Conservation (phyloP, 192 early-diverging fungal species). For the Dissophora globulifera region DNA sequence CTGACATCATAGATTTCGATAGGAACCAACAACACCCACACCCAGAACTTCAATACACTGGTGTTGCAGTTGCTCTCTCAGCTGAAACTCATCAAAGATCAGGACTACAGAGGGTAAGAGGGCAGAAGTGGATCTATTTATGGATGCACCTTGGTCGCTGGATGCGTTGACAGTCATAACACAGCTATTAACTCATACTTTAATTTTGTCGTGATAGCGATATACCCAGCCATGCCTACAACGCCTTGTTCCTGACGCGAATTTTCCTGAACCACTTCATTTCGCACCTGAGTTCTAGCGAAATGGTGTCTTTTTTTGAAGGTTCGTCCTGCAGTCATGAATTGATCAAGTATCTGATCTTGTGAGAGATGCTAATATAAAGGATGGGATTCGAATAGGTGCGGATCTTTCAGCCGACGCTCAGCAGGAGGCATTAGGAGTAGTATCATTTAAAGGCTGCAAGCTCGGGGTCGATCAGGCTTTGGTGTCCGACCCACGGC, state of each 20-base stretch:
- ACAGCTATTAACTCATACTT: neutral
- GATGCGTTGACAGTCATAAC: too few relatives aligned
- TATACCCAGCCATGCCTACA: conserved; percentile 70
- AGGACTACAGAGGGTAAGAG: conserved; percentile 57
- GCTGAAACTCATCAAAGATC: conserved; percentile 61
- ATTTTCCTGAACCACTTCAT: conserved; percentile 76
- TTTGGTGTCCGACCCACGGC: conserved; percentile 54
- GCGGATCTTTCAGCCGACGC: conserved; percentile 28
- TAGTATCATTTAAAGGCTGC: conserved; percentile 54
- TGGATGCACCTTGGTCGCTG: too few relatives aligned
- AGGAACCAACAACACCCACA: conserved; percentile 72
- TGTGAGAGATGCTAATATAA: too few relatives aligned
- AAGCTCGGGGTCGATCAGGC: conserved; percentile 56
- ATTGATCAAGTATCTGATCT: too few relatives aligned
- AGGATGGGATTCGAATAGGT: conserved; percentile 20
- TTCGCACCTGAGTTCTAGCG: conserved; percentile 60
- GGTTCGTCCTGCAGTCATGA: conserved; percentile 52
- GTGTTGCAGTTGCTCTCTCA: conserved; percentile 69
- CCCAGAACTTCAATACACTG: conserved; percentile 74
- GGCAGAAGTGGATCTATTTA: neutral
- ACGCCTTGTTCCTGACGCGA: conserved; percentile 72
- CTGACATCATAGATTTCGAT: neutral
- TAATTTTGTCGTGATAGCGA: conserved; percentile 54
- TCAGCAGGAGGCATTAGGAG: conserved; percentile 48
- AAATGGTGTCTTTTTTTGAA: conserved; percentile 73